Base-by-base conservation (phyloP, 2,329 filamentous ascomycete genomes). In the Phyllosticta citrichinensis region DNA sequence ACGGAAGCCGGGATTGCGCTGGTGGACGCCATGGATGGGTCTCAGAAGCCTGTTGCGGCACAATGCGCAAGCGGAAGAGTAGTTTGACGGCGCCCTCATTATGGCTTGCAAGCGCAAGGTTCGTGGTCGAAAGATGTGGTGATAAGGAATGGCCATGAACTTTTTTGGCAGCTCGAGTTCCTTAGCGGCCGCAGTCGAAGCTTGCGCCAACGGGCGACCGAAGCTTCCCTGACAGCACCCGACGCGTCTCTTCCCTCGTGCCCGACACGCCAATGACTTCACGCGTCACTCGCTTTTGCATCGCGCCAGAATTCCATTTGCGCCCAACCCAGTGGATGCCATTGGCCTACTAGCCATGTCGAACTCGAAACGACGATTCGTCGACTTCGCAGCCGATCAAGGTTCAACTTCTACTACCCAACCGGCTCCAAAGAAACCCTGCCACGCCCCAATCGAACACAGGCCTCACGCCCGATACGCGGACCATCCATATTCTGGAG, bases 11-110 rank as follows among this genome's bases (percentile, higher is more conserved):
- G 52, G 10, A 22, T 19, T 51, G 25, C 47, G 52, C n/a, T 47
- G 40, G 14, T 47, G 19, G 17, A n/a, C n/a, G 40, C 40, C 40
- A 47, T 47, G 17, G 40, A 47, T 0, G 47, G 59, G 14, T 52
- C 63, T 56, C 22, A 64, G 59, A 4, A 62, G 35, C 6, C 52
- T 63, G 56, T 55, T 60, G n/a, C 64, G 62, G 53, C 62, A 62
- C 9, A 59, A 54, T 33, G 63, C 58, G 53, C 66, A 68, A 40
- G 62, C 66, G 60, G 62, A 52, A 4, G 68, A 60, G 58, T 65
- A 64, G 56, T 62, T 62, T 51, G 61, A 64, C 12, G 68, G 61
- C 8, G 64, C 62, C 60, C 59, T 68, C 71, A 73, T 73, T 11
- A 51, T 61, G 10, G 55, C n/a, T 27, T 22, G 33, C 17, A 24